phyloP scores from a whole-genome alignment of 495 filamentous ascomycete species.

The Parmelia sp. region DNA sequence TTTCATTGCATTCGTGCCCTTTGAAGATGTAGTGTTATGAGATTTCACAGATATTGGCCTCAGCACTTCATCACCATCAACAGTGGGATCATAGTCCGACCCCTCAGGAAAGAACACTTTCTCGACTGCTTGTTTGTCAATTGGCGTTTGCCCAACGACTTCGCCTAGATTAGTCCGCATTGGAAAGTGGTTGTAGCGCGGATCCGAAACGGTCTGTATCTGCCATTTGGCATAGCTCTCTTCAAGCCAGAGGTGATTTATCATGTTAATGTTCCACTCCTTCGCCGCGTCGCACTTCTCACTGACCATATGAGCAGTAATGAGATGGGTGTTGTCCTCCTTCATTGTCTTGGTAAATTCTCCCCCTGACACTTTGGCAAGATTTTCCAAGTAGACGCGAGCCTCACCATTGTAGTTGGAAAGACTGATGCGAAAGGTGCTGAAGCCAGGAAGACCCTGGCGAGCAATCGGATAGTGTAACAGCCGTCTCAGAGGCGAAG shows the following conservation, averaged over 20 bases:
- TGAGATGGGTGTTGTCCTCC: conserved; percentile 88
- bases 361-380: conserved; percentile 74
- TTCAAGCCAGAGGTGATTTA: conserved; percentile 97
- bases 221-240: conserved; percentile 90
- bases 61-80: conserved; percentile 24
- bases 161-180: conserved; percentile 84
- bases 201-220: conserved; percentile 56
- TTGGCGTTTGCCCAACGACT: conserved; percentile 77
- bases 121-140: conserved; percentile 52
- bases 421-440: conserved; percentile 68
- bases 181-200: conserved; percentile 77
- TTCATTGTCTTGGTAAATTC: conserved; percentile 90
- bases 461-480: conserved; percentile 84
- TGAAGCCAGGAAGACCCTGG: conserved; percentile 70
- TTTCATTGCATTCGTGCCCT: conserved; percentile 3
- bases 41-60: conserved; percentile 37
- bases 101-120: conserved; percentile 45
- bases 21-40: conserved; percentile 29
- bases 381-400: conserved; percentile 84
- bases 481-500: conserved; percentile 68
- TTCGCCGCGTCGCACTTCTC: conserved; percentile 87
- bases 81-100: conserved; percentile 27
- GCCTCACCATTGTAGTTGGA: conserved; percentile 97
- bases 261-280: conserved; percentile 84
- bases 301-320: conserved; percentile 78